phyloP scores from a whole-genome alignment of 2,329 filamentous ascomycete species.

The Ophiostoma sp. region DNA sequence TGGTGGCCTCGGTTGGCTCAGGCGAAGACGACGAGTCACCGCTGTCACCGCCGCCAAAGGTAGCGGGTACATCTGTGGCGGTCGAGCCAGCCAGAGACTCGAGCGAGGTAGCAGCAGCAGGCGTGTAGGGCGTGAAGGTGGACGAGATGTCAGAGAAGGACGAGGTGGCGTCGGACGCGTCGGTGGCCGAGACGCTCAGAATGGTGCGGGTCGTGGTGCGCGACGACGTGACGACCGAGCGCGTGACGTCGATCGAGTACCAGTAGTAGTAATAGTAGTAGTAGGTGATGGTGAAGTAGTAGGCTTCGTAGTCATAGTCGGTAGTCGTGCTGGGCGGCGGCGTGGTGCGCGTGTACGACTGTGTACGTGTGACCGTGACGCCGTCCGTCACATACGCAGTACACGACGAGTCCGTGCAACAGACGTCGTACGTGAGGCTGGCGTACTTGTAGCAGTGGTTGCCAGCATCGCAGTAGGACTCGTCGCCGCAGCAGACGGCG shows the following conservation, averaged over 20 bases:
- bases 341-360: constrained; percentile 27
- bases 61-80: not conserved
- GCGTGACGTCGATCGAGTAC: constrained; percentile 30
- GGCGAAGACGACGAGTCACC: not conserved
- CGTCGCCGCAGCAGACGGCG: constrained; percentile 32
- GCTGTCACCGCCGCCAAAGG: not conserved
- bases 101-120: constrained; percentile 32
- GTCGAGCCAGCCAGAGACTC: constrained; percentile 32
- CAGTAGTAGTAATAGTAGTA: constrained; percentile 35
- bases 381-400: constrained; percentile 32
- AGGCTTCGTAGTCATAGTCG: constrained; percentile 25
- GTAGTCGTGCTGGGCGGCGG: constrained; percentile 20
- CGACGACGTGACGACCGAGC: constrained; percentile 32
- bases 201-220: constrained; percentile 26
- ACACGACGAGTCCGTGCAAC: constrained; percentile 34
- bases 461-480: constrained; percentile 30
- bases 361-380: constrained; percentile 29
- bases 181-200: constrained; percentile 31
- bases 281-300: constrained; percentile 34
- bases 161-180: constrained; percentile 27
- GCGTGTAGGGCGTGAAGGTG: constrained; percentile 30
- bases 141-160: constrained; percentile 30
- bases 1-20: not conserved
- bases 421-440: constrained; percentile 24
- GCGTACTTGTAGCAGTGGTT: constrained; percentile 30